phyloP scores from a whole-genome alignment of 208 protist genomes.

The Trypanosoma platydactyli region DNA sequence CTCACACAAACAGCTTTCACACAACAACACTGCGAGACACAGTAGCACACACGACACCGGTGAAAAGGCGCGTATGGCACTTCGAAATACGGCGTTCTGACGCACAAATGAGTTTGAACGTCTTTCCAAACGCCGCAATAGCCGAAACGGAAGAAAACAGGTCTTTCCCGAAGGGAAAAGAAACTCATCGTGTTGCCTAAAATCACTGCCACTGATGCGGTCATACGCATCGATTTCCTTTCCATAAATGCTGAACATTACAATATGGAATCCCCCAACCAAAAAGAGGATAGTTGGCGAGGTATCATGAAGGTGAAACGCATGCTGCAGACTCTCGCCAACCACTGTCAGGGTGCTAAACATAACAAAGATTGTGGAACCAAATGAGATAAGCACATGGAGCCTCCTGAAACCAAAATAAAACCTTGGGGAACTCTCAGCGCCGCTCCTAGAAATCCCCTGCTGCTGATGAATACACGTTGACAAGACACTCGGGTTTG shows the following conservation, averaged over 20 bases:
- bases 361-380: slow-evolving; percentile 50
- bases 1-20: not conserved
- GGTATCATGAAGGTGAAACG: slow-evolving; percentile 34
- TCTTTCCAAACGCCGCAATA: not conserved
- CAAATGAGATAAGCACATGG: slow-evolving; percentile 50
- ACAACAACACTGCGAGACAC: slow-evolving; percentile 19
- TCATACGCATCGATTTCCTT: slow-evolving; percentile 51
- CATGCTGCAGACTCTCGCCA: slow-evolving; percentile 46
- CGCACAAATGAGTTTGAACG: not conserved
- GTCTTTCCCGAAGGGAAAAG: slow-evolving; percentile 3
- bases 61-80: slow-evolving; percentile 6
- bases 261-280: slow-evolving; percentile 33
- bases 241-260: slow-evolving; percentile 39
- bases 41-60: slow-evolving; percentile 10
- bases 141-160: slow-evolving; percentile 5
- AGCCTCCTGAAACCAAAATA: slow-evolving; percentile 54
- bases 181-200: slow-evolving; percentile 22
- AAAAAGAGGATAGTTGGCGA: slow-evolving; percentile 30
- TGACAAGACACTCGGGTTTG: too few relatives aligned
- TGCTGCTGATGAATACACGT: not conserved
- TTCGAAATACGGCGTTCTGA: not conserved
- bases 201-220: slow-evolving; percentile 40
- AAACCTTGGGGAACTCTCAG: slow-evolving; percentile 34
- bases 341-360: slow-evolving; percentile 62
- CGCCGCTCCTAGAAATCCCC: not conserved